A percentile compares a stretch with the other conserved stretches of the same genome.
Conservation (phyloP, 805 yeast genomes). For the Metschnikowia koreensis region DNA sequence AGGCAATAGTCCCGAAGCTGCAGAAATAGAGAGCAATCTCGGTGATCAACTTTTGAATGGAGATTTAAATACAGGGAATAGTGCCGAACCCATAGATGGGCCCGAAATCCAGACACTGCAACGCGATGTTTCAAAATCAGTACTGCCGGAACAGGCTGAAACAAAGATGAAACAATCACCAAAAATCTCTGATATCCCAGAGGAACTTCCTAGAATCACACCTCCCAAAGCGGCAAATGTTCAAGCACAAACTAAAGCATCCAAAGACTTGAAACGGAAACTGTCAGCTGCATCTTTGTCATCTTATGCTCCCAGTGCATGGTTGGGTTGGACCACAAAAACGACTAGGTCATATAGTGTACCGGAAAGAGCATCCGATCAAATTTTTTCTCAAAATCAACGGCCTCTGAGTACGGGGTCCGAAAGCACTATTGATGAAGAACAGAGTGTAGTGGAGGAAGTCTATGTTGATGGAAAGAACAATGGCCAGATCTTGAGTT, state of each 20-base stretch:
- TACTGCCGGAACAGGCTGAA: not conserved
- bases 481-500: not conserved
- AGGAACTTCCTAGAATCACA: not conserved
- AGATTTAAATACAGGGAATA: not conserved
- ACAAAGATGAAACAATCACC: not conserved
- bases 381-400: not conserved
- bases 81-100: not conserved
- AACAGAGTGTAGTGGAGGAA: not conserved
- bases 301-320: slow-evolving; percentile 15
- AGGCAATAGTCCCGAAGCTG: slow-evolving; percentile 1
- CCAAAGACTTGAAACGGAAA: slow-evolving; percentile 14
- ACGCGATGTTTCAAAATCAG: not conserved
- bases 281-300: slow-evolving; percentile 25
- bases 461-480: not conserved
- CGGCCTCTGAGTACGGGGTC: not conserved
- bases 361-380: not conserved
- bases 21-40: not conserved
- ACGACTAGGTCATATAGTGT: slow-evolving; percentile 10
- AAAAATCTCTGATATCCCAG: not conserved
- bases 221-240: not conserved
- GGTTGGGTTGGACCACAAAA: slow-evolving; percentile 28
- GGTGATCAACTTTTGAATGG: not conserved
- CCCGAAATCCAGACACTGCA: not conserved
- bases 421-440: not conserved
- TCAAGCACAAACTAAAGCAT: not conserved